phyloP scores from a whole-genome alignment of 202 grass and related monocot species.

The Dendrocalamus latiflorus region DNA sequence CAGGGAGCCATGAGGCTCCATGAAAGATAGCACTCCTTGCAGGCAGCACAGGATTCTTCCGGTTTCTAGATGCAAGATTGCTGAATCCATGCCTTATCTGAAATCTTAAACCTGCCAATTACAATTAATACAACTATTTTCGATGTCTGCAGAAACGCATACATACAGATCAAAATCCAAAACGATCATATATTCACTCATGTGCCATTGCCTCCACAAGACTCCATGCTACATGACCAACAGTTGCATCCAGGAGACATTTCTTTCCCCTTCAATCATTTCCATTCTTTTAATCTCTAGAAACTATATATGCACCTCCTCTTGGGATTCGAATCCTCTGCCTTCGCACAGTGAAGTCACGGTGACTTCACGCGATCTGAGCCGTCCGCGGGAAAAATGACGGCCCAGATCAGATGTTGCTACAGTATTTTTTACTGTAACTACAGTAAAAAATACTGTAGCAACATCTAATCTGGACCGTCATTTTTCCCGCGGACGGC shows the following conservation, averaged over 20 bases:
- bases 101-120: not conserved
- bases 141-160: not conserved
- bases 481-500: too few species aligned
- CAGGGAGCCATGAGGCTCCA: not conserved
- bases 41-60: slow-evolving; percentile 24
- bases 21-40: not conserved
- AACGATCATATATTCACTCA: not conserved
- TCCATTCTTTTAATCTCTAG: not conserved
- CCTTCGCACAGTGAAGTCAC: too few species aligned
- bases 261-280: slow-evolving; percentile 21
- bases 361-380: too few species aligned
- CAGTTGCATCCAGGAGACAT: not conserved
- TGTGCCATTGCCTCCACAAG: not conserved
- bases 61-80: not conserved
- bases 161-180: not conserved
- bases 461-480: too few species aligned
- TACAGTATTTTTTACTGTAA: too few species aligned
- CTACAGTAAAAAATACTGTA: too few species aligned
- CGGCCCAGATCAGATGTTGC: too few species aligned
- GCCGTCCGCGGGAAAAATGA: too few species aligned
- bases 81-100: not conserved
- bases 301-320: not conserved
- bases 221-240: not conserved
- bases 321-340: too few species aligned
- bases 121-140: not conserved